Conservation (phyloP, 2,329 filamentous ascomycete species). For the Aspergillus terreus region DNA sequence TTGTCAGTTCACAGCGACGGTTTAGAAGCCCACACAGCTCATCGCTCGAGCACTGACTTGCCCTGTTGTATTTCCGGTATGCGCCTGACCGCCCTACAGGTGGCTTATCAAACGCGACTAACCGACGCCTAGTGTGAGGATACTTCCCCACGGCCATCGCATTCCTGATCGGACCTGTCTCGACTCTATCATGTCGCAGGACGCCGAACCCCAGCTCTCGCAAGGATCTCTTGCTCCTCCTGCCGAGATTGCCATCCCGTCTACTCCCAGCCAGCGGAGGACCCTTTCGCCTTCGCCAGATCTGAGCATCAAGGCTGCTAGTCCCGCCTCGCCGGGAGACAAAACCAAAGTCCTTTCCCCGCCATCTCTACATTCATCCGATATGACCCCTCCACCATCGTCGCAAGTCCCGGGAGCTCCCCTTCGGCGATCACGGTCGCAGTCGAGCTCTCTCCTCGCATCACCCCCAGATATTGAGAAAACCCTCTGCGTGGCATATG, state of each 20-base stretch:
- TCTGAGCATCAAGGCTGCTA: constrained; percentile 26
- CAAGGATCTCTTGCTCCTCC: constrained; percentile 36
- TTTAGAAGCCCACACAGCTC: background rate
- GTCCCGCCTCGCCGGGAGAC: constrained; percentile 31
- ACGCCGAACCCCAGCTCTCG: constrained; percentile 22
- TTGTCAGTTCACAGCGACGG: background rate
- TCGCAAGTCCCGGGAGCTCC: constrained; percentile 51
- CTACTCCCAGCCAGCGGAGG: constrained; percentile 29
- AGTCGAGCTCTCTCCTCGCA: constrained; percentile 31
- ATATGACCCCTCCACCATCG: constrained; percentile 62
- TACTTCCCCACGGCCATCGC: constrained; percentile 15
- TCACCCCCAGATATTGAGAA: constrained; percentile 50
- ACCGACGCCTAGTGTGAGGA: constrained; percentile 20
- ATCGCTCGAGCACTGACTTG: background rate
- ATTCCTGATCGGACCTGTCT: constrained; percentile 5
- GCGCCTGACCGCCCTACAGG: constrained; percentile 14
- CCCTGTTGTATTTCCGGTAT: constrained; percentile 22
- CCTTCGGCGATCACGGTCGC: constrained; percentile 40
- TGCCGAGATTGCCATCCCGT: constrained; percentile 35
- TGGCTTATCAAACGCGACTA: constrained; percentile 8
- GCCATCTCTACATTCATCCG: constrained; percentile 44
- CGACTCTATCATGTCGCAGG: constrained; percentile 30
- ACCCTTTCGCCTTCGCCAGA: constrained; percentile 36
- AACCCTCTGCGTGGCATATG: constrained; percentile 39
- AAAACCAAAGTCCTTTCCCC: constrained; percentile 37